These are phyloP conservation scores for Rhodosporidiobolus sp. DNA, from an alignment of 768 basidiomycete species.

Conservation along the genomic window DNA sequence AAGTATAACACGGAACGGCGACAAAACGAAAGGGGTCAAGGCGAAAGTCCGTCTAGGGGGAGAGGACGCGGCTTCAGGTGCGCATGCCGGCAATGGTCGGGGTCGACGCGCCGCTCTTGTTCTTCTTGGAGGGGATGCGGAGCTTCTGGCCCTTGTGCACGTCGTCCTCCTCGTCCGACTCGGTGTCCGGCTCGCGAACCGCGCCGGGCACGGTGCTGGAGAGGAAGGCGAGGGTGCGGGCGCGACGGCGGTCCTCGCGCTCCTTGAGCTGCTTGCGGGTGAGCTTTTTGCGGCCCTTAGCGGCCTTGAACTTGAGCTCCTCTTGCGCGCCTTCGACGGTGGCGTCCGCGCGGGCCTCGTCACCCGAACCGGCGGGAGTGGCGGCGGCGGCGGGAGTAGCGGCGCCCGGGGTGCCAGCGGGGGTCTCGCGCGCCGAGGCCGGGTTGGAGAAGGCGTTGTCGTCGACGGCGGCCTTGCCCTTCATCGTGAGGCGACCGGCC, in stretches of 20 bases:
- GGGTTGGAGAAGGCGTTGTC: constrained; percentile 67
- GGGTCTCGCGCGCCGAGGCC: constrained; percentile 17
- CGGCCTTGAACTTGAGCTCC: constrained; percentile 41
- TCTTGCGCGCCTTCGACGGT: constrained; percentile 22
- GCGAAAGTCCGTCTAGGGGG: background rate
- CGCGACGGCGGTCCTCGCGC: constrained; percentile 40
- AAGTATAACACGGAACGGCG: background rate
- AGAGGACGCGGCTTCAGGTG: background rate
- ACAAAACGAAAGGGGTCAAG: background rate
- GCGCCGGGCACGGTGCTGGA: constrained; percentile 31
- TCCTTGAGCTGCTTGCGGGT: constrained; percentile 40
- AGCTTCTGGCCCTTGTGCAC: constrained; percentile 18
- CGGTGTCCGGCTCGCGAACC: constrained; percentile 37
- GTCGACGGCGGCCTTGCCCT: constrained; percentile 79
- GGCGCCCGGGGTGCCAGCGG: constrained; percentile 23
- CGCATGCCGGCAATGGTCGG: constrained; percentile 11
- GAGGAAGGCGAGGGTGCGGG: constrained; percentile 39
- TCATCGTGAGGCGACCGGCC: constrained; percentile 73
- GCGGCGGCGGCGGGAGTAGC: constrained; percentile 20
- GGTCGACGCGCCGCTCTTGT: constrained; percentile 1
- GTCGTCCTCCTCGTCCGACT: constrained; percentile 28
- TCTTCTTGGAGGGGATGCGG: constrained; percentile 25
- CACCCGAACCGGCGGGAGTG: constrained; percentile 37
- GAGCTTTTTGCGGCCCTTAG: constrained; percentile 40
- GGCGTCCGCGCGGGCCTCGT: constrained; percentile 28